Conservation (phyloP, 2,329 filamentous ascomycete genomes). For the Aspergillus brunneoviolaceus region DNA sequence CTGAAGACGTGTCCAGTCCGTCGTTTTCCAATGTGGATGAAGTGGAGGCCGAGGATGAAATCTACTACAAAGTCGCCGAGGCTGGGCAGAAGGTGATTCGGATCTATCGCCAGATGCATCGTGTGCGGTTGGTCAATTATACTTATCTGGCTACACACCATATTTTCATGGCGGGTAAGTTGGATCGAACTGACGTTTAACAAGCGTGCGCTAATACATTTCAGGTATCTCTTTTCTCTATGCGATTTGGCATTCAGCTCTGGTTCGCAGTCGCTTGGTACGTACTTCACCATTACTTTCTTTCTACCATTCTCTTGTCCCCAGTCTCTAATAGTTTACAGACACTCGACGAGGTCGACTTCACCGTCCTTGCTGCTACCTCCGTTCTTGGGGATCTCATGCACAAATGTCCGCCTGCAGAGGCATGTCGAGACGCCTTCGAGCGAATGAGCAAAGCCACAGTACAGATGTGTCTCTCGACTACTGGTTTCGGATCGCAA, state of each 20-base stretch:
- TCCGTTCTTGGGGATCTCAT: constrained; percentile 90
- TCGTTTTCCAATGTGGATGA: constrained; percentile 47
- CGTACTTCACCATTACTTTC: constrained; percentile 36
- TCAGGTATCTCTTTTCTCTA: constrained; percentile 85
- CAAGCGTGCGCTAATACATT: constrained; percentile 12
- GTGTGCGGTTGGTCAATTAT: constrained; percentile 87
- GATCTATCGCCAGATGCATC: constrained; percentile 84
- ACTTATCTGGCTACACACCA: constrained; percentile 95
- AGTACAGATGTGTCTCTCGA: constrained; percentile 89
- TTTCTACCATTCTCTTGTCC: neutral
- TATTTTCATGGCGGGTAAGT: constrained; percentile 87
- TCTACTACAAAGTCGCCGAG: constrained; percentile 93
- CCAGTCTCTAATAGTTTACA: constrained; percentile 24
- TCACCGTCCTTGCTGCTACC: constrained; percentile 88
- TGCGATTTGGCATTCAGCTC: constrained; percentile 92
- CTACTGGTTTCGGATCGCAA: constrained; percentile 70
- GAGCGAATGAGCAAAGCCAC: constrained; percentile 94
- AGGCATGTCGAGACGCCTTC: constrained; percentile 92
- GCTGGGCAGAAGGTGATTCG: constrained; percentile 90
- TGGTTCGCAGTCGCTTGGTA: constrained; percentile 82
- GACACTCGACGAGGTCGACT: constrained; percentile 95
- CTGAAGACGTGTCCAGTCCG: constrained; percentile 60
- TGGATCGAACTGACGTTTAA: constrained; percentile 6
- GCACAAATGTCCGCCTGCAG: constrained; percentile 90
- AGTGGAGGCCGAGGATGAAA: constrained; percentile 75